A percentile compares a stretch with the other conserved stretches of the same genome.
phyloP scores from a whole-genome alignment of 176 grass and related monocot species.

The Musa beccarii region DNA sequence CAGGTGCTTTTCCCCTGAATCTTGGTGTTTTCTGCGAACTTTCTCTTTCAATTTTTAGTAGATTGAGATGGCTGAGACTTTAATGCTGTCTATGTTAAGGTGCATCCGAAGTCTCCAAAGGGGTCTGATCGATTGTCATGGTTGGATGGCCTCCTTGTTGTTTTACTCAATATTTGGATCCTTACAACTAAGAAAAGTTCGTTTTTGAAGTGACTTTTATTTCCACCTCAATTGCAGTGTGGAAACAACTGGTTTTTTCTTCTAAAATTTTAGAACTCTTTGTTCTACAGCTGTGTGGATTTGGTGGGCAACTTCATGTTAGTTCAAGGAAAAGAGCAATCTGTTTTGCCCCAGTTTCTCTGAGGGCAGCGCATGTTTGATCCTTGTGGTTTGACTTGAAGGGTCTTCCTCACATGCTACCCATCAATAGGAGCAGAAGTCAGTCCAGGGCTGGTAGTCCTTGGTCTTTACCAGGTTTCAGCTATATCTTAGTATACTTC shows the following conservation, averaged over 20 bases:
- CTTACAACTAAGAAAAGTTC: not conserved
- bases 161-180: not conserved
- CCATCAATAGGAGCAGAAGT: constrained; percentile 58
- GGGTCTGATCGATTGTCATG: not conserved
- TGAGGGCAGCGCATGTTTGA: not conserved
- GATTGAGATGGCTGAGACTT: not conserved
- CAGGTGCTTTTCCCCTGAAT: not conserved
- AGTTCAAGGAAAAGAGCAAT: not conserved
- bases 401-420: constrained; percentile 60
- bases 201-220: not conserved
- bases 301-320: not conserved
- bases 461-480: constrained; percentile 29
- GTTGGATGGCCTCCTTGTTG: no score
- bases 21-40: not conserved
- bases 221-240: not conserved
- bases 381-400: constrained; percentile 20
- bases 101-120: not conserved
- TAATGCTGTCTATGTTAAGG: not conserved
- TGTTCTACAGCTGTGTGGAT: not conserved
- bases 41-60: not conserved
- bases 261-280: not conserved
- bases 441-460: constrained; percentile 61
- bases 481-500: constrained; percentile 14
- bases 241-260: not conserved
- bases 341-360: not conserved